A percentile compares a stretch with the other conserved stretches of the same genome.
These are phyloP conservation scores for Arachis monticola DNA, from an alignment of 331 rosid species.

Conservation along the genomic window DNA sequence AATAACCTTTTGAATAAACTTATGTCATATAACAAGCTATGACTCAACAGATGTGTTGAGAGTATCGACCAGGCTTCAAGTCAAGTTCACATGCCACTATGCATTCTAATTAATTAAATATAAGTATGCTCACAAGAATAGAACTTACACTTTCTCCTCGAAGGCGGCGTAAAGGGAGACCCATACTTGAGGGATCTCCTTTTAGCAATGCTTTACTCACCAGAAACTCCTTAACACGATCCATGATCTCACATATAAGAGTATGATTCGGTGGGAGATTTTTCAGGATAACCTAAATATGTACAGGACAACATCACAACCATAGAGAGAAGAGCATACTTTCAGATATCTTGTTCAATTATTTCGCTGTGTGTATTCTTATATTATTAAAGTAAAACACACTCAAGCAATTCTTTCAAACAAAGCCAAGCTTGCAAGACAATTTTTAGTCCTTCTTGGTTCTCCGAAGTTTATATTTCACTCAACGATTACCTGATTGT, in stretches of 20 bases:
- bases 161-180: conserved; percentile 68
- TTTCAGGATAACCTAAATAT: conserved; percentile 77
- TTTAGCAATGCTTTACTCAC: conserved; percentile 79
- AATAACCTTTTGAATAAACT: too few species aligned
- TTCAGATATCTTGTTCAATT: conserved; percentile 29
- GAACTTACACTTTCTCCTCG: conserved; percentile 74
- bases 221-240: conserved; percentile 81
- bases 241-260: conserved; percentile 77
- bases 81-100: too few species aligned
- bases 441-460: conserved; percentile 12
- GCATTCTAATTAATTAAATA: not conserved
- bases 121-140: conserved; percentile 14
- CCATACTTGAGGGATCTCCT: conserved; percentile 66
- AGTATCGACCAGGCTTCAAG: too few species aligned
- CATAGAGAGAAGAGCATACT: conserved; percentile 24
- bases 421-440: conserved; percentile 23
- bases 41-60: too few species aligned
- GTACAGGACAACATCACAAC: conserved; percentile 40
- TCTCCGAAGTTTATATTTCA: conserved; percentile 28
- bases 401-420: conserved; percentile 21
- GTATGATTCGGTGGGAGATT: conserved; percentile 88
- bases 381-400: conserved; percentile 3
- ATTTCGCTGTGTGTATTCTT: conserved; percentile 33
- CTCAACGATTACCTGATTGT: conserved; percentile 67
- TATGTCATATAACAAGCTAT: too few species aligned